phyloP scores from a whole-genome alignment of 139 green algal genomes.

The Microglena sp. region DNA sequence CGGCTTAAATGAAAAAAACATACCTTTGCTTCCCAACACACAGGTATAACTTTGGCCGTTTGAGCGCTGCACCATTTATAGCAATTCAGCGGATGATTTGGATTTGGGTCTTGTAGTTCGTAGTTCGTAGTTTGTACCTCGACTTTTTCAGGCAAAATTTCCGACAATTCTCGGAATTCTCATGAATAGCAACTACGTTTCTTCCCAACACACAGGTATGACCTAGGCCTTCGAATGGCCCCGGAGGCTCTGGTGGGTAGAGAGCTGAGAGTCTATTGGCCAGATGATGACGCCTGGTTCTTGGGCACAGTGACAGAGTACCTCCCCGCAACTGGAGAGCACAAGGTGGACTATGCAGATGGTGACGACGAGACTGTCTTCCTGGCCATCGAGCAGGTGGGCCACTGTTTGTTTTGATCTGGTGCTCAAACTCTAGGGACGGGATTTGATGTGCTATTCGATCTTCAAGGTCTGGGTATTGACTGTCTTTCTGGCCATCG shows the following conservation, averaged over 20 bases:
- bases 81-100: too few relatives aligned
- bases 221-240: background rate
- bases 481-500: too few relatives aligned
- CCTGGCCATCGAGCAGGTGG: constrained; percentile 42
- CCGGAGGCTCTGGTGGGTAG: constrained; percentile 1
- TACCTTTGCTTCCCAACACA: background rate
- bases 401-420: too few relatives aligned
- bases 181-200: background rate
- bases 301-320: constrained; percentile 27
- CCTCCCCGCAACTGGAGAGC: constrained; percentile 21
- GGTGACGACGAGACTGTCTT: constrained; percentile 31
- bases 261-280: constrained; percentile 49
- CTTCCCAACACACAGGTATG: background rate
- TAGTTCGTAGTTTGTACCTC: too few relatives aligned
- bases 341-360: constrained; percentile 54
- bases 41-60: background rate
- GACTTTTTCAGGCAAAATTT: background rate
- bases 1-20: too few relatives aligned
- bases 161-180: background rate
- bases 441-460: too few relatives aligned
- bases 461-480: too few relatives aligned
- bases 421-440: constrained; percentile 31
- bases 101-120: too few relatives aligned
- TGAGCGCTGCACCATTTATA: too few relatives aligned
- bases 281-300: constrained; percentile 56